These are phyloP conservation scores for Tetracentron sinense DNA, from an alignment of 164 flowering plant species.

Conservation along the genomic window DNA sequence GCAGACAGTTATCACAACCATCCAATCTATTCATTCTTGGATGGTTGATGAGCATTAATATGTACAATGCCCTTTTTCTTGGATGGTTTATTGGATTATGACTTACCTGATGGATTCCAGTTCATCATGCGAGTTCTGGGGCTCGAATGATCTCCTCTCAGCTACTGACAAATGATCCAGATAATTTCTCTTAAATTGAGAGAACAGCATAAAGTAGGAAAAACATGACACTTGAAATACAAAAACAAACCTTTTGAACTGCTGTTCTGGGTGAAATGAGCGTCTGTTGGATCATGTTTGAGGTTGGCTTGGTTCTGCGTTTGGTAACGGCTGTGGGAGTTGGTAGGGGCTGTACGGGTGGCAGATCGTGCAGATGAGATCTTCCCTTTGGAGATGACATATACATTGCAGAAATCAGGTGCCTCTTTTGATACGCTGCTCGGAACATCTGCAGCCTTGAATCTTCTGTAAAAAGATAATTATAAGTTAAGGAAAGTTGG, in stretches of 20 bases:
- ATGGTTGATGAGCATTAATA: neutral
- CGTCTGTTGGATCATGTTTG: constrained; percentile 12
- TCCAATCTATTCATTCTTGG: neutral
- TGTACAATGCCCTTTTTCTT: neutral
- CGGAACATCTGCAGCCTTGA: constrained; percentile 43
- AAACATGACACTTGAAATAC: neutral
- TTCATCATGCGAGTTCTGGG: constrained; percentile 21
- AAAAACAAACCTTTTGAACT: constrained; percentile 12
- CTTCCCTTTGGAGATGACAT: constrained; percentile 66
- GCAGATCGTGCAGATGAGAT: constrained; percentile 48
- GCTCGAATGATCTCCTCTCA: constrained; percentile 24
- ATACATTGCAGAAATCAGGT: constrained; percentile 76
- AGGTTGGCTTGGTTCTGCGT: constrained; percentile 24
- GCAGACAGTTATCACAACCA: too few relatives aligned
- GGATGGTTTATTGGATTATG: neutral
- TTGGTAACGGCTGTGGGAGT: constrained; percentile 31
- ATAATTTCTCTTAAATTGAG: neutral
- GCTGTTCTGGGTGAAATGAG: neutral
- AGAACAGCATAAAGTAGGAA: neutral
- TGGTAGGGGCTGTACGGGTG: constrained; percentile 43
- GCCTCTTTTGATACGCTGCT: constrained; percentile 46
- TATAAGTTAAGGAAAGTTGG: neutral
- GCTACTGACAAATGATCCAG: constrained; percentile 2
- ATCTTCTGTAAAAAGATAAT: constrained; percentile 36
- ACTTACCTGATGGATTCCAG: constrained; percentile 30